These are phyloP conservation scores for Ensete glaucum DNA, from an alignment of 176 grass and related monocot genomes.

Conservation along the genomic window DNA sequence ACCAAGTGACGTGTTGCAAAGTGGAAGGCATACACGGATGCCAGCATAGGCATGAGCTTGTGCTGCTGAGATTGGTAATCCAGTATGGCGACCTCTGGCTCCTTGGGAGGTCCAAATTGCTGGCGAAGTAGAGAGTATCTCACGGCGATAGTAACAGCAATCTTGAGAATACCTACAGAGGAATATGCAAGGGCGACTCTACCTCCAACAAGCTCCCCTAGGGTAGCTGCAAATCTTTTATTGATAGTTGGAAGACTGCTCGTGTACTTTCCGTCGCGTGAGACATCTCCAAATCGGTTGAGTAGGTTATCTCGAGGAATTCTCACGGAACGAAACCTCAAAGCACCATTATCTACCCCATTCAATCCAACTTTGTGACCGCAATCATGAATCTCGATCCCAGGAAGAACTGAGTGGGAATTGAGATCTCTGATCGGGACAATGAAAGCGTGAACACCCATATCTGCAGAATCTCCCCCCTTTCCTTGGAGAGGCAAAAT, in stretches of 20 bases:
- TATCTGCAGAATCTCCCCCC: constrained; percentile 64
- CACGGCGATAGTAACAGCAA: constrained; percentile 75
- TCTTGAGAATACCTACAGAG: constrained; percentile 76
- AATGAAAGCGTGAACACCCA: constrained; percentile 93
- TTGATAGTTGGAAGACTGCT: constrained; percentile 73
- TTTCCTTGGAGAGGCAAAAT: constrained; percentile 86
- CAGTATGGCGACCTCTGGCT: constrained; percentile 80
- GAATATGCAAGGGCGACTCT: constrained; percentile 74
- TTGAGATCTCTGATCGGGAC: constrained; percentile 82
- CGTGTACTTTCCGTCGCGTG: constrained; percentile 88
- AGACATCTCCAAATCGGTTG: constrained; percentile 90
- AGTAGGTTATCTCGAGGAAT: constrained; percentile 93
- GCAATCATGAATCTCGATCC: constrained; percentile 95
- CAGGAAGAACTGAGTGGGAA: constrained; percentile 67
- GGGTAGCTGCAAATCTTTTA: constrained; percentile 92
- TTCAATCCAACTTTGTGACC: constrained; percentile 94
- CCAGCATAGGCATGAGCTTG: constrained; percentile 92
- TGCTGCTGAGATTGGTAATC: constrained; percentile 98
- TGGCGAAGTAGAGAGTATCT: constrained; percentile 93
- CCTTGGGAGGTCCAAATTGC: constrained; percentile 82
- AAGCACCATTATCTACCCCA: constrained; percentile 92
- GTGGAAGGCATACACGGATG: constrained; percentile 85
- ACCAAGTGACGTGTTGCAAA: constrained; percentile 65
- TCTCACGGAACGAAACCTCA: constrained; percentile 69
- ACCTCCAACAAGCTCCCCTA: constrained; percentile 91